Evolutionary conservation across 352 stramenopile genomes (phyloP), one percentile per base, ranked within the genome.

Genomic region (Phytophthora foliorum): DNA sequence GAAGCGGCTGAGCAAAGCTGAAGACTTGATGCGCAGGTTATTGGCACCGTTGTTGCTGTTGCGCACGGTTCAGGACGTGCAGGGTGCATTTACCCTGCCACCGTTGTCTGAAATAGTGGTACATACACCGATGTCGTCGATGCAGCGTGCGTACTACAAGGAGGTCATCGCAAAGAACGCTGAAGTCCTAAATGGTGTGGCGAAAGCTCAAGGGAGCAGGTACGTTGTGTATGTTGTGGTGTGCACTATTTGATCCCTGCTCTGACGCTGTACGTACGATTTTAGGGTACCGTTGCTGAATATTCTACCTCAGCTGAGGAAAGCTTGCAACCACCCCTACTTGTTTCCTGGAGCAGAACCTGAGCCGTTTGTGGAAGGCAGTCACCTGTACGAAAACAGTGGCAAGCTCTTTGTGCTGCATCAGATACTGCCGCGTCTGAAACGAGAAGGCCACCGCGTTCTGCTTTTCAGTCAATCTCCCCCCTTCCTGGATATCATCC

Each of bases 231-330:
- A 27, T n/a, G 39, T 29, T 45, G n/a, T 39, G 16, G 27, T 5
- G 13, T 21, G 38, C 6, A n/a, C 38, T 24, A 42, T 42, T 61
- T 13, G 4, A 58, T 52, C 21, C 25, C 16, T 38, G 9, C 7
- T 51, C 27, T 75, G 29, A 72, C 51, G n/a, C 1, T 66, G 7
- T 51, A 16, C 34, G 27, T 57, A 8, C 25, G 17, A 32, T 52
- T 55, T 19, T 54, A 90, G 82, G 52, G 59, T 92, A 29, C 80
- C 89, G 51, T 81, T 99, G 53, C 98, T 98, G 48, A 99, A 99
- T 76, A 91, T 99, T 64, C 86, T 98, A 17, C 99, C 99, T 66
- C 93, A 99, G 60, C 67, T 94, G 8, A 78, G 85, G 9, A 94
- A 94, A 63, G 83, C 78, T 1, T 93, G 85, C 59, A 93, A 92